These are phyloP conservation scores for Elongisporangium prolatum DNA, from an alignment of 352 stramenopile genomes.

Conservation along the genomic window DNA sequence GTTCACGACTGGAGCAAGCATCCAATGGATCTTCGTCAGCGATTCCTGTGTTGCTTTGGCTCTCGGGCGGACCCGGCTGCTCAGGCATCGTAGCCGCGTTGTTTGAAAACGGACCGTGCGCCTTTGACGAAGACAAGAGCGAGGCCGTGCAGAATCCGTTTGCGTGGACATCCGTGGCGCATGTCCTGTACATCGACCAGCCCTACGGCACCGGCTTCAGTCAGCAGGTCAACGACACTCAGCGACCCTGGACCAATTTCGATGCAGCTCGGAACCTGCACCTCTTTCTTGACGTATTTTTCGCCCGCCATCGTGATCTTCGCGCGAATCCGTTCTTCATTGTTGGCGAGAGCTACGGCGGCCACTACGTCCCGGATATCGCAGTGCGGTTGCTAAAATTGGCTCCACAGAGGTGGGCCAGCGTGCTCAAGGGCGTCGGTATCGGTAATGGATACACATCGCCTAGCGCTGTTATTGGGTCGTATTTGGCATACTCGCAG, in stretches of 20 bases:
- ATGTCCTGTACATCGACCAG: conserved; percentile 98
- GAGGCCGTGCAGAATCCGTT: conserved; percentile 83
- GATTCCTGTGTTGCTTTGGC: conserved; percentile 93
- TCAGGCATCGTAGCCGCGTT: conserved; percentile 91
- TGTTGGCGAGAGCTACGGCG: conserved; percentile 93
- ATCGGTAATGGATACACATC: conserved; percentile 81
- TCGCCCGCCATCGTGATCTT: conserved; percentile 31
- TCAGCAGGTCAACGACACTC: conserved; percentile 11
- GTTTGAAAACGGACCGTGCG: conserved; percentile 96
- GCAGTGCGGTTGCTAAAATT: conserved; percentile 54
- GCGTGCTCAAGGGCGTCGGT: conserved; percentile 72
- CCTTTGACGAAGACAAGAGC: conserved; percentile 61
- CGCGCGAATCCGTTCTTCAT: conserved; percentile 85
- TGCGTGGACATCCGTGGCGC: conserved; percentile 93
- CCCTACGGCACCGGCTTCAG: conserved; percentile 81
- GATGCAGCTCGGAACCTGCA: conserved; percentile 38
- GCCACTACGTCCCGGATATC: conserved; percentile 93
- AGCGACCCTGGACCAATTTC: conserved; percentile 42
- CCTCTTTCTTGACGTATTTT: conserved; percentile 56
- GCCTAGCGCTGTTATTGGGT: conserved; percentile 31
- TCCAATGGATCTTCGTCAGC: conserved; percentile 16
- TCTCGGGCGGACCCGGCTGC: conserved; percentile 95
- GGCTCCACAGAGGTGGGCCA: conserved; percentile 13
- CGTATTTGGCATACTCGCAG: conserved; percentile 45
- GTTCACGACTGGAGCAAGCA: conserved; percentile 5